Evolutionary conservation across 2,329 filamentous ascomycete genomes (phyloP), one percentile per base, ranked within the genome.

Genomic region (Sporothrix mexicana): DNA sequence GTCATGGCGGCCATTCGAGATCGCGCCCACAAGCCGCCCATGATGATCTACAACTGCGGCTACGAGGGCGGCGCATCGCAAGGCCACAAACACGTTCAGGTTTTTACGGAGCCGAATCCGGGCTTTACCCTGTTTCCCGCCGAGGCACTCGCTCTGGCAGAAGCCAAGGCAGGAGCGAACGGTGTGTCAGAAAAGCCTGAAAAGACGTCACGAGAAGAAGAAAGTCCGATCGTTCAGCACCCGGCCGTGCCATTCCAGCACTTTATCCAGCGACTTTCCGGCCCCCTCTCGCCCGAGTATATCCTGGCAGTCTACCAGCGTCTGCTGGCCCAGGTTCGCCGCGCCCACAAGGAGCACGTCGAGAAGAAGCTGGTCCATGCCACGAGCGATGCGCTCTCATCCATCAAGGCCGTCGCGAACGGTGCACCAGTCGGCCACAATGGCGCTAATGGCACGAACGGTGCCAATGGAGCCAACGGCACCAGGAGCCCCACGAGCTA

Each of bases 41-140:
- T 85, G 77, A 78, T 82, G 68, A 82, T 85, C 49, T 85, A 82
- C 76, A 85, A 85, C 74, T 84, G 83, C 69, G 84, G 84, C 15
- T 80, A 81, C 57, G 80, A 83, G 36, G 81, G 80, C 68, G 84
- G 83, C 20, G 81, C 79, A 1, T 82, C 80, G 15, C 80, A 83
- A 71, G 82, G 82, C 3, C 83, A 85, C 76, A 85, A 85, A 75
- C 83, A 85, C 76, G 77, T 84, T 73, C 83, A 85, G 73, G 72
- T 84, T 1, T 80, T 84, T 67, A 80, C 79, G 0, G 76, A 78
- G 68, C 81, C 82, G 30, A 41, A 71, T 8, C 77, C 74, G 13
- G 74, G 74, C 3, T 77, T 77, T 36, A 47, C 43, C 1, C 73
- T 77, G 13, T 80, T 79, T 41, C 77, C 78, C 12, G 76, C 75